These are phyloP conservation scores for Verticillium dahliae DNA, from an alignment of 2,329 filamentous ascomycete genomes.

Conservation along the genomic window DNA sequence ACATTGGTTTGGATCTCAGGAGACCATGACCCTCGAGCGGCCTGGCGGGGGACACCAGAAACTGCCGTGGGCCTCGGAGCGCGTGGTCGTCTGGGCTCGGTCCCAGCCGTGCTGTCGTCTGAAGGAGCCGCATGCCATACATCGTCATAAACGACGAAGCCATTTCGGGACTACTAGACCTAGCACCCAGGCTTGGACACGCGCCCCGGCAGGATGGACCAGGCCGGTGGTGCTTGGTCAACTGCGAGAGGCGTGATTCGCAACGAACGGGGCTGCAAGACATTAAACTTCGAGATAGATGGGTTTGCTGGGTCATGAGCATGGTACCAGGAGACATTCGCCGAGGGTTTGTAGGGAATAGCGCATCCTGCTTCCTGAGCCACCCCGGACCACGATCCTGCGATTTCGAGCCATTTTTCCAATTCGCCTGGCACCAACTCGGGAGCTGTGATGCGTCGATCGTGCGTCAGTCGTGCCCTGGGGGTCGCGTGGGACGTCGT, in stretches of 20 bases:
- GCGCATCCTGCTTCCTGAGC: not conserved
- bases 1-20: not conserved
- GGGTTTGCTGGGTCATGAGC: not conserved
- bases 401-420: not conserved
- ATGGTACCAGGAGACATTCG: not conserved
- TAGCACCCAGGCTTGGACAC: not conserved
- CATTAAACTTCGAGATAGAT: not conserved
- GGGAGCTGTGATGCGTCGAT: not conserved
- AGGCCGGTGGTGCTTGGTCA: not conserved
- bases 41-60: not conserved
- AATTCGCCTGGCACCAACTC: no score
- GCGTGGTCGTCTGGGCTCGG: not conserved
- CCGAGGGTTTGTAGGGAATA: not conserved
- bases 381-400: not conserved
- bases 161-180: not conserved
- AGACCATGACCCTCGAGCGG: not conserved
- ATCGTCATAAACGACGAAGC: not conserved
- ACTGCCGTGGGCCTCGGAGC: not conserved
- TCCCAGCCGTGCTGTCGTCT: not conserved
- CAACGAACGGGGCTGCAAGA: no score
- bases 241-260: not conserved
- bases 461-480: not conserved
- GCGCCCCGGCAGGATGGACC: not conserved
- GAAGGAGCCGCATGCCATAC: not conserved
- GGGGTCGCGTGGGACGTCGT: not conserved